These are phyloP conservation scores for Acanthamoeba lenticulata DNA, from an alignment of 208 protist species.

Conservation along the genomic window DNA sequence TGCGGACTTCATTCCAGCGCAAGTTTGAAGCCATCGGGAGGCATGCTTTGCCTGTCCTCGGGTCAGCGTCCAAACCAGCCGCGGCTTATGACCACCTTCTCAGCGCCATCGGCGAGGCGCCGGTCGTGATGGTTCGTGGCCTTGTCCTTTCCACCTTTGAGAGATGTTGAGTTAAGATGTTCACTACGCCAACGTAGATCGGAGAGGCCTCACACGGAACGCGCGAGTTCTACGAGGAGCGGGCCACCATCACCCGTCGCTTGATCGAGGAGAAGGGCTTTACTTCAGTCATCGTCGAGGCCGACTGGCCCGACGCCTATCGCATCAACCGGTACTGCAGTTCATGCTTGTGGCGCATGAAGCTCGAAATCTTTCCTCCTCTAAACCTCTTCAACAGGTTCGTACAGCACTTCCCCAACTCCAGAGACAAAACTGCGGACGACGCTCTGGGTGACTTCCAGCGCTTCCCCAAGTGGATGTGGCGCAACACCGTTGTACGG, in stretches of 20 bases:
- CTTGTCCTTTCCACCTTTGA: not conserved
- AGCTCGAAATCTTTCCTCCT: too few species aligned
- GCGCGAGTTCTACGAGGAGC: constrained; percentile 67
- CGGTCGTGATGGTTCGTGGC: constrained; percentile 58
- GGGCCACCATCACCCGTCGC: not conserved
- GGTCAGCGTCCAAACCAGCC: not conserved
- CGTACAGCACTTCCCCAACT: constrained; percentile 19
- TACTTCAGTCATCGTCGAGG: constrained; percentile 41
- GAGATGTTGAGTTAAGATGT: not conserved
- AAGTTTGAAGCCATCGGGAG: not conserved
- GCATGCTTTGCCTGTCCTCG: constrained; percentile 11
- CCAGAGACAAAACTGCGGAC: not conserved
- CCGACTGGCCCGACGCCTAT: constrained; percentile 70
- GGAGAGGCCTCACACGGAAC: constrained; percentile 75
- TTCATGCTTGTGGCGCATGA: too few species aligned
- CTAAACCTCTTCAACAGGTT: not conserved
- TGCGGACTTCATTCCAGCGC: not conserved
- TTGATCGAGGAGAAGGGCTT: constrained; percentile 71
- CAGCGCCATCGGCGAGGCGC: constrained; percentile 48
- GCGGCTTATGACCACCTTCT: constrained; percentile 22
- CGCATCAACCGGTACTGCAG: constrained; percentile 45
- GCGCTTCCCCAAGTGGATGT: constrained; percentile 68
- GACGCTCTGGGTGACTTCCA: constrained; percentile 65
- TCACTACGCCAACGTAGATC: constrained; percentile 15
- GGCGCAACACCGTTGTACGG: constrained; percentile 41